Evolutionary conservation across 2,329 filamentous ascomycete species (phyloP), one percentile per base, ranked within the genome.

Genomic region (Fusarium sp.): DNA sequence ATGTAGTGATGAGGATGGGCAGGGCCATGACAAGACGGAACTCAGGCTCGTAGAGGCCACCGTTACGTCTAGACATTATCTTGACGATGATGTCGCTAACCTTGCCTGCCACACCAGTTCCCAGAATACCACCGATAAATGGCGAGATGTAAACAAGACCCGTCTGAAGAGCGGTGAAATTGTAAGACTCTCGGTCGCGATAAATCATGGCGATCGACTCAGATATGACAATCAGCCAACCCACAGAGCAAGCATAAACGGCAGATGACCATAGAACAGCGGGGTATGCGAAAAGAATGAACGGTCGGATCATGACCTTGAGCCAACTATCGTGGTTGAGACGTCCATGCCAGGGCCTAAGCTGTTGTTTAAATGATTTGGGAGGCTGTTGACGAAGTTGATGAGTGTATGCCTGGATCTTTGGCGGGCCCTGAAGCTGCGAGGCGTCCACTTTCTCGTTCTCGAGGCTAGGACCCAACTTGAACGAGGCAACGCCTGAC

Each of bases 141-240:
- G 95, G 95, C 0, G 92, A 94, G 44, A 98, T 84, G 77, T 97
- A 98, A 1, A 98, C 87, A 1, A 98, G 83, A 9, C 95, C 95
- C 0, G 92, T 91, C 64, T 93, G 90, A 0, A 97, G 81, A 0
- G 93, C 86, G 23, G 86, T 89, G 76, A 98, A 98, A 69, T 94
- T 87, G 81, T 98, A 98, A 0, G 83, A 84, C 0, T 85, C 81
- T 1, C 83, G 81, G 54, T 88, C 83, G 36, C 91, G 88, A 77
- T 93, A 98, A 62, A 98, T 91, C 59, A 91, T 84, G 1, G 93
- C 87, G 4, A 98, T 88, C 0, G 91, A 91, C 78, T 98, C 94
- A 1, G 94, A 97, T 3, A 98, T 86, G 42, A 98, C 94, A 68
- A 98, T 97, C 26, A 98, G 85, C 96, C 95, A 98, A 36, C 95